Evolutionary conservation across 1,139 yeast genomes (phyloP), one percentile per base, ranked within the genome.

Genomic region (Taphrina confusa): DNA sequence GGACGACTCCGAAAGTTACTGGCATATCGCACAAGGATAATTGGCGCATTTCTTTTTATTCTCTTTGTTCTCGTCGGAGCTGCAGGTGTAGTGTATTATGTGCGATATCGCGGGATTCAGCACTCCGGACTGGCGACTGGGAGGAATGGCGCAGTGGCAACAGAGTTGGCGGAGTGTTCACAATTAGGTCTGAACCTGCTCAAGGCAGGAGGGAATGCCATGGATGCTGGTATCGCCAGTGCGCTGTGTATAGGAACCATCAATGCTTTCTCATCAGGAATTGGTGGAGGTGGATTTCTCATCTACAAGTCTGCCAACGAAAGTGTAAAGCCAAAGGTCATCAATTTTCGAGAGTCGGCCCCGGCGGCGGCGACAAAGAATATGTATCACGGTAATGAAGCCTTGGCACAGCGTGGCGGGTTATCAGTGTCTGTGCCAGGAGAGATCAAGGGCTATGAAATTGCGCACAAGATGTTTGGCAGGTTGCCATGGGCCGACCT

Each of bases 261-360:
- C 42, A 87, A 88, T 69, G 83, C 90, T 63, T 90, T 83, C 69
- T 85, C 91, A 51, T 83, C 94, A 2, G 97, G 98, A 0, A 82
- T 91, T 52, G 98, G 98, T 1, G 98, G 61, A 6, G 39, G 70
- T 66, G 66, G 66, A 5, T 64, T 64, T 51, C 59, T 64, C 65
- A 28, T 64, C n/a, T 59, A 64, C 22, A 30, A 61, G 20, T 55
- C 45, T 3, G 50, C 42, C 22, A 16, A 33, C 11, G 36, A 23
- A 2, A 50, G 42, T 18, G 20, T 30, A 2, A 22, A 33, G 1
- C 57, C 66, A 16, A 18, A 37, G n/a, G 76, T 84, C 31, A 82
- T 90, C 42, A 95, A 92, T 73, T 95, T 95, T 42, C 75, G 97
- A 64, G 98, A 92, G 72, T 80, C 80, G 75, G 96, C 97, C 0